phyloP scores from a whole-genome alignment of 169 alveolate genomes.

The Plasmodium falciparum region DNA sequence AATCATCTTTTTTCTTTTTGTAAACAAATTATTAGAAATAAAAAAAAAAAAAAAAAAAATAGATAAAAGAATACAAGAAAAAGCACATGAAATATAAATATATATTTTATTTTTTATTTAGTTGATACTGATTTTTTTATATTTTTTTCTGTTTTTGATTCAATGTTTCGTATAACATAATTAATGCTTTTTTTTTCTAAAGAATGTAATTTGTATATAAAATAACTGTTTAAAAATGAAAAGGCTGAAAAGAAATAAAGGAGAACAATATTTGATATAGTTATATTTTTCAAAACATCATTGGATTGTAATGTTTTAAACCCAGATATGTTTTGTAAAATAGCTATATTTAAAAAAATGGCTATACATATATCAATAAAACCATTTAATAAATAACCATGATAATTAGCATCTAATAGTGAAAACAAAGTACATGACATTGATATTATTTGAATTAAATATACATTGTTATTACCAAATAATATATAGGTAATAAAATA shows the following conservation, averaged over 20 bases:
- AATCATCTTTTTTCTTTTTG: no score
- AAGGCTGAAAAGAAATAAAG: conserved; percentile 60
- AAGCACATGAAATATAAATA: no score
- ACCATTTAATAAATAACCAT: conserved; percentile 73
- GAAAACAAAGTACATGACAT: conserved; percentile 72
- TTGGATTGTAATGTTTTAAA: conserved; percentile 57
- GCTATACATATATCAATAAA: conserved; percentile 67
- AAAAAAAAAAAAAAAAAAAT: no score
- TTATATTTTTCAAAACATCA: conserved; percentile 56
- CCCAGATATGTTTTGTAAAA: conserved; percentile 51
- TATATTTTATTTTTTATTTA: no score
- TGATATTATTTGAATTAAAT: conserved; percentile 61
- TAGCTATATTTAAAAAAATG: conserved; percentile 65
- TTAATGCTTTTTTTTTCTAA: conserved; percentile 64
- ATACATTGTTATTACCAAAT: conserved; percentile 63
- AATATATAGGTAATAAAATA: conserved; percentile 70
- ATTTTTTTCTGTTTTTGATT: conserved; percentile 36
- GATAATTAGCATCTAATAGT: conserved; percentile 69
- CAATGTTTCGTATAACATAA: conserved; percentile 59
- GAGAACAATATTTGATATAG: conserved; percentile 64
- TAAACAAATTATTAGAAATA: no score
- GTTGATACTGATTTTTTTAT: not conserved
- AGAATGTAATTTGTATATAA: conserved; percentile 59
- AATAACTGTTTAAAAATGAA: conserved; percentile 59
- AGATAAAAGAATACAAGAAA: no score